A percentile compares a stretch with the other conserved stretches of the same genome.
These are phyloP conservation scores for Fermentozyma sake DNA, from an alignment of 1,139 yeast species.

Conservation along the genomic window DNA sequence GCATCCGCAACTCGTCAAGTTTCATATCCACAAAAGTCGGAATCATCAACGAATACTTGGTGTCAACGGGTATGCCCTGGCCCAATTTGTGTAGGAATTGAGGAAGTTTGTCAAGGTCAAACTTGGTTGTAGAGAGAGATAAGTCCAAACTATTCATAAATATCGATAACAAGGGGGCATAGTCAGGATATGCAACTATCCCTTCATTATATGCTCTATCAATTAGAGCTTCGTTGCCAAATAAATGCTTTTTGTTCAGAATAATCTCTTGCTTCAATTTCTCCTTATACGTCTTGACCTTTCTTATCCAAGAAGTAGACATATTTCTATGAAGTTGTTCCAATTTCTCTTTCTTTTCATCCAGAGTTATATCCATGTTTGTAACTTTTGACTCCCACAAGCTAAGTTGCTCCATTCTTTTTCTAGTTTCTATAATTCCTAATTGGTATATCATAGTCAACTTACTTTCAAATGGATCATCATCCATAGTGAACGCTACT, in stretches of 20 bases:
- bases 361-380: constrained; percentile 4
- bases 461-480: constrained; percentile 85
- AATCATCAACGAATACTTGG: constrained; percentile 61
- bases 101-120: constrained; percentile 49
- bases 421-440: constrained; percentile 67
- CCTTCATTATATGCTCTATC: constrained; percentile 46
- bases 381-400: constrained; percentile 44
- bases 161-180: constrained; percentile 63
- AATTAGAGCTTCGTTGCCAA: constrained; percentile 38
- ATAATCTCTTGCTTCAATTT: constrained; percentile 44
- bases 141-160: constrained; percentile 56
- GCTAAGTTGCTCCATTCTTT: constrained; percentile 53
- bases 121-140: constrained; percentile 49
- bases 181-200: constrained; percentile 53
- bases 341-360: constrained; percentile 6
- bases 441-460: constrained; percentile 71
- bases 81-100: constrained; percentile 68
- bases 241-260: constrained; percentile 49
- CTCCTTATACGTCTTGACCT: constrained; percentile 44
- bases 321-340: constrained; percentile 11
- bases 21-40: constrained; percentile 54
- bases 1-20: constrained; percentile 50
- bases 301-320: constrained; percentile 42
- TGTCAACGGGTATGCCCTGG: constrained; percentile 74
- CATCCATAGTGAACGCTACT: constrained; percentile 54